Conservation (phyloP, 768 basidiomycete species). For the Trametes sanguinea region DNA sequence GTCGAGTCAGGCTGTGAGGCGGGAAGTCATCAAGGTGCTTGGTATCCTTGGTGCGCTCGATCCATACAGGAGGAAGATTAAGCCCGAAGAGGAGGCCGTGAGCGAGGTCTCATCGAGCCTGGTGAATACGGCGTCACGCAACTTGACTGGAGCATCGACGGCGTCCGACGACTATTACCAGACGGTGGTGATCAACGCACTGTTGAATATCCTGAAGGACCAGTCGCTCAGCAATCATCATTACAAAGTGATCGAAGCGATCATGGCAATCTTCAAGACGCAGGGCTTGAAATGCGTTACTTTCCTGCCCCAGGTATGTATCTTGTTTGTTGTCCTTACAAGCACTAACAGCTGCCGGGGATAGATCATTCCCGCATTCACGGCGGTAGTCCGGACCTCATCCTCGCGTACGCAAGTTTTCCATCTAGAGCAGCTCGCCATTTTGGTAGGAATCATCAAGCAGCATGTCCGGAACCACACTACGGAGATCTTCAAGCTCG, state of each 20-base stretch:
- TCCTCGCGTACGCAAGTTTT: constrained; percentile 86
- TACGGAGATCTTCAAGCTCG: constrained; percentile 78
- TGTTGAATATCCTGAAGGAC: constrained; percentile 87
- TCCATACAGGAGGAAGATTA: constrained; percentile 87
- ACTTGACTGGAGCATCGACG: constrained; percentile 58
- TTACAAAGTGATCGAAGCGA: constrained; percentile 92
- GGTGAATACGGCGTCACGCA: constrained; percentile 64
- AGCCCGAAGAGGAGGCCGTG: constrained; percentile 63
- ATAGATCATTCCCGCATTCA: constrained; percentile 94
- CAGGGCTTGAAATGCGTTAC: constrained; percentile 95
- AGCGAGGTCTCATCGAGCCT: constrained; percentile 47
- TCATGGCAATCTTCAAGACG: constrained; percentile 99
- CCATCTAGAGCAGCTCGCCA: constrained; percentile 93
- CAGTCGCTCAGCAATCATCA: constrained; percentile 84
- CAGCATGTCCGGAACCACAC: constrained; percentile 95
- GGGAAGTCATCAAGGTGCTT: constrained; percentile 93
- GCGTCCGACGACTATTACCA: constrained; percentile 96
- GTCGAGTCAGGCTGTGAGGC: constrained; percentile 61
- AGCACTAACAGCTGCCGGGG: not conserved
- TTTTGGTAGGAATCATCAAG: constrained; percentile 94
- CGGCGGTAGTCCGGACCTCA: constrained; percentile 80
- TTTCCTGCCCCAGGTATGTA: constrained; percentile 84
- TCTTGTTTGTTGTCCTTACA: not conserved
- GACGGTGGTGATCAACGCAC: constrained; percentile 87
- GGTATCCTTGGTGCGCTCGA: constrained; percentile 96